Evolutionary conservation across 768 basidiomycete species (phyloP).

Genomic region (Agaricus blazei): DNA sequence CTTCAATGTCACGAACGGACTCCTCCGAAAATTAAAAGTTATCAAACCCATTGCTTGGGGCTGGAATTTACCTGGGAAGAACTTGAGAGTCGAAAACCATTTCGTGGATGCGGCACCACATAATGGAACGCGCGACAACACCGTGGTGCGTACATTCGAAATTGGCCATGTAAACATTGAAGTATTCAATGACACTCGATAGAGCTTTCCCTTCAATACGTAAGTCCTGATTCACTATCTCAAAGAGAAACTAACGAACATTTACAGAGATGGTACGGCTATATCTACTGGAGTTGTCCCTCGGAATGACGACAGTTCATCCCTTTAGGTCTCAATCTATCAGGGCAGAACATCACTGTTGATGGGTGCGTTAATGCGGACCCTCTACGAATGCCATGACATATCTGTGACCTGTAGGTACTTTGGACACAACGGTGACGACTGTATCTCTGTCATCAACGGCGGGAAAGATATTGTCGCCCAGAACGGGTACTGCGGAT

Average conservation of each 20-base stretch:
- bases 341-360: constrained; percentile 33
- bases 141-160: constrained; percentile 20
- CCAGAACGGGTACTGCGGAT: constrained; percentile 39
- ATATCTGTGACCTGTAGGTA: constrained; percentile 18
- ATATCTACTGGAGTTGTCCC: background rate
- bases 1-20: constrained; percentile 40
- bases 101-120: constrained; percentile 35
- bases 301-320: background rate
- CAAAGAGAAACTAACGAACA: background rate
- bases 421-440: constrained; percentile 43
- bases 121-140: constrained; percentile 31
- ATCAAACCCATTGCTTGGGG: constrained; percentile 49
- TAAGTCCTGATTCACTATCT: constrained; percentile 17
- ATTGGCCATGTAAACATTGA: background rate
- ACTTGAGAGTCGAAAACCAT: constrained; percentile 33
- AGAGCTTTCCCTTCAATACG: constrained; percentile 42
- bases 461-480: constrained; percentile 40
- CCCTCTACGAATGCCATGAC: background rate
- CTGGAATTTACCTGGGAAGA: constrained; percentile 35
- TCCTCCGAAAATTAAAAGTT: constrained; percentile 31
- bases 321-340: constrained; percentile 27
- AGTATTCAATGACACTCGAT: background rate
- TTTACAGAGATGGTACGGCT: constrained; percentile 9
- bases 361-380: constrained; percentile 23
- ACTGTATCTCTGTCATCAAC: constrained; percentile 43